Base-by-base conservation (phyloP, 2,329 filamentous ascomycete genomes). In the Sarocladium strictum region DNA sequence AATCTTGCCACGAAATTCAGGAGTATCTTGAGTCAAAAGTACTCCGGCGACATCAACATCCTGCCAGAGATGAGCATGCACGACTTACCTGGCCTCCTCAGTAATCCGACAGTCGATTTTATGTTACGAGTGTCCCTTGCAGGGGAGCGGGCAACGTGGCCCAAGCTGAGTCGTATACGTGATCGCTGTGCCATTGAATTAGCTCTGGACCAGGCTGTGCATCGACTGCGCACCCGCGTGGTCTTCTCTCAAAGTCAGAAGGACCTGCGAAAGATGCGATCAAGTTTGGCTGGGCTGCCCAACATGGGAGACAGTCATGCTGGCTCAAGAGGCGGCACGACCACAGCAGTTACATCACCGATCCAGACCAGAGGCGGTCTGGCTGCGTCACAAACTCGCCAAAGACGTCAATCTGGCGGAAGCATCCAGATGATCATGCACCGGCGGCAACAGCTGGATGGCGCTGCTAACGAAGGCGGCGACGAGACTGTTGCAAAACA, bases 41-140 rank as follows among this genome's bases (percentile, higher is more conserved):
- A 97, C 64, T 92, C 89, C 2, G 93, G 93, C 6, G 92, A 97
- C 68, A 96, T 97, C 65, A 97, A 91, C 43, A 96, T 97, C 54
- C 77, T 96, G 29, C 92, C 92, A 0, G 84, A 90, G 54, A 86
- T 96, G 56, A 81, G 80, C 3, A 83, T 87, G 53, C 78, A 84
- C 7, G 86, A 95, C 58, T 81, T 95, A 21, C 86, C 88, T 1
- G 80, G 81, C 9, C 84, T 97, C 24, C 75, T 97, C 43, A 86
- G 80, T 58, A 97, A 97, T 56, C 93, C 93, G 1, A 91, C 87
- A 0, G 74, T 84, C 0, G 89, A 92, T 3, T 97, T 96, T 66
- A 96, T 97, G 89, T 69, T 86, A 4, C 80, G 87, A 47, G 86
- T 89, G 9, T 88, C 88, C 62, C 73, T 90, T 6, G 79, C 83